A percentile compares a stretch with the other conserved stretches of the same genome.
These are phyloP conservation scores for Colletotrichum simmondsii DNA, from an alignment of 2,329 filamentous ascomycete species.

Conservation along the genomic window DNA sequence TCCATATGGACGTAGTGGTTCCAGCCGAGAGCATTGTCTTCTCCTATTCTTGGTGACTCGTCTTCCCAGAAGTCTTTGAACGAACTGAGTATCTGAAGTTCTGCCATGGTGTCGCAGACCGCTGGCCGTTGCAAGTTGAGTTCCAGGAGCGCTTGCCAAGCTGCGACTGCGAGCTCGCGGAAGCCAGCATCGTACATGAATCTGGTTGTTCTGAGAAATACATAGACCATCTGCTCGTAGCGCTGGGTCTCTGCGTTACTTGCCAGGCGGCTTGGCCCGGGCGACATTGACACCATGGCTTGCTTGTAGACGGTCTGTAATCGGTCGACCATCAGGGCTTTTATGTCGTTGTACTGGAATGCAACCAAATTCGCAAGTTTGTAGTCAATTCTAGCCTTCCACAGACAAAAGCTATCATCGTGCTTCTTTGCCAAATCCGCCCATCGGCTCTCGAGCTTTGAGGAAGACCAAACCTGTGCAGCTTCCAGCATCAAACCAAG, in stretches of 20 bases:
- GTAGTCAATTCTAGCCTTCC: constrained; percentile 79
- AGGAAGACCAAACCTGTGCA: constrained; percentile 72
- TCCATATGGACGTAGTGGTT: constrained; percentile 53
- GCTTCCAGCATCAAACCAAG: constrained; percentile 80
- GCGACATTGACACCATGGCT: constrained; percentile 15
- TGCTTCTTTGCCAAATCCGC: constrained; percentile 61
- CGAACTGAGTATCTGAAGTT: constrained; percentile 39
- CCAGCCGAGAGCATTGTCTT: constrained; percentile 79
- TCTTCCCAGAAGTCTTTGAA: constrained; percentile 89
- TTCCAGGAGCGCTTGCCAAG: constrained; percentile 88
- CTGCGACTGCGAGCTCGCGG: constrained; percentile 77
- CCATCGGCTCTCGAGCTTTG: constrained; percentile 32
- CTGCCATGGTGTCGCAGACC: constrained; percentile 35
- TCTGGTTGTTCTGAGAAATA: constrained; percentile 79
- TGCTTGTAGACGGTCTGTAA: constrained; percentile 36
- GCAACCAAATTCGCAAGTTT: constrained; percentile 73
- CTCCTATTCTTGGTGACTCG: constrained; percentile 82
- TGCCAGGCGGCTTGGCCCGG: constrained; percentile 4
- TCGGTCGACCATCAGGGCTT: constrained; percentile 68
- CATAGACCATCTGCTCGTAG: constrained; percentile 67
- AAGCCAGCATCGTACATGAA: constrained; percentile 84
- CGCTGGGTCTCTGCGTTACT: constrained; percentile 14
- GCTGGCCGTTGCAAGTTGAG: constrained; percentile 71
- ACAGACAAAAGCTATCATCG: constrained; percentile 71
- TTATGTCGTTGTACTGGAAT: constrained; percentile 76